Percentiles rank a stretch among this genome's conserved stretches.
These are phyloP conservation scores for Ceratopteris richardii DNA, from an alignment of 75 land plant genomes.

Conservation along the genomic window DNA sequence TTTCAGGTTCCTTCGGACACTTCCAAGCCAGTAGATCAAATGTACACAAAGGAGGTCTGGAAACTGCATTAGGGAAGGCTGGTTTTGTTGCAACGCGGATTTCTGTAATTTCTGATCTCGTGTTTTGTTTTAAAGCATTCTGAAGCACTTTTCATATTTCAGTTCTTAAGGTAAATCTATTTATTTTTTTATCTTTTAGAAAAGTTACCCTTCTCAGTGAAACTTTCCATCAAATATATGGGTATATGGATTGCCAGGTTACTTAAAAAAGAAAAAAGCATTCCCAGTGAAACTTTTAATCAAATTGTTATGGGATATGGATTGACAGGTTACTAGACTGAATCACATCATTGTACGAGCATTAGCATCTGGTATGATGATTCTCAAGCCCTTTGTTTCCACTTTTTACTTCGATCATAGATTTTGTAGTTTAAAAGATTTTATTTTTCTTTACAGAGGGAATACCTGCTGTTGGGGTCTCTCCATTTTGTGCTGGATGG, in stretches of 20 bases:
- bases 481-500: slow-evolving; percentile 96
- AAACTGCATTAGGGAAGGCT: slow-evolving; percentile 62
- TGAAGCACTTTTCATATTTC: background rate
- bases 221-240: background rate
- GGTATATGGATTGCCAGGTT: no score
- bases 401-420: background rate
- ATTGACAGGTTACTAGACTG: slow-evolving; percentile 63
- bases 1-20: slow-evolving; percentile 92
- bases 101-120: slow-evolving; percentile 43
- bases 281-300: no score
- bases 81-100: slow-evolving; percentile 98
- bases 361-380: slow-evolving; percentile 68
- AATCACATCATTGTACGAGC: slow-evolving; percentile 88
- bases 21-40: slow-evolving; percentile 93
- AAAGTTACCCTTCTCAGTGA: background rate
- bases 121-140: background rate
- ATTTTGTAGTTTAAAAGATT: background rate
- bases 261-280: no score
- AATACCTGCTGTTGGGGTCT: slow-evolving; percentile 83
- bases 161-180: no score
- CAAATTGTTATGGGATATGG: no score
- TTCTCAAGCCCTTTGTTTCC: background rate
- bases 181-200: no score
- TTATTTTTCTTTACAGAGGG: slow-evolving; percentile 53
- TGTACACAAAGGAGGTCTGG: slow-evolving; percentile 88